Evolutionary conservation across 495 filamentous ascomycete species (phyloP).

Genomic region (Lophiotrema nucula): DNA sequence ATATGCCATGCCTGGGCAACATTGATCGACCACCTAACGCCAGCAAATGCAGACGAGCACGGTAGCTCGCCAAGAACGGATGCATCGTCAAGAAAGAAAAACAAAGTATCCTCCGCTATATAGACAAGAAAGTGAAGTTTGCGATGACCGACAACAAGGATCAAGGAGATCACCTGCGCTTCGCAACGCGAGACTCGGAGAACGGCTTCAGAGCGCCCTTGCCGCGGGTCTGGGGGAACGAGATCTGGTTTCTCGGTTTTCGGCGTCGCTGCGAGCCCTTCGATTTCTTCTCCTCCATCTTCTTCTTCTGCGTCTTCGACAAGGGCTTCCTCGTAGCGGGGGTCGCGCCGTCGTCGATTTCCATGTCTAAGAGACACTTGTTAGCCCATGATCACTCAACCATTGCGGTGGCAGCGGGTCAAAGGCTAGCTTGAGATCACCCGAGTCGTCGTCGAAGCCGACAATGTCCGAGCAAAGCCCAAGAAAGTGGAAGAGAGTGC

Average conservation of each 20-base stretch:
- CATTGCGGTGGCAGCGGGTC: constrained; percentile 13
- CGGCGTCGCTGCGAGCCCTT: constrained; percentile 1
- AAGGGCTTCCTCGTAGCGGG: constrained; percentile 2
- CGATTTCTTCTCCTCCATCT: constrained; percentile 18
- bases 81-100: too few relatives aligned
- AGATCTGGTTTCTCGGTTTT: constrained; percentile 27
- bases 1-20: constrained; percentile 10
- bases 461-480: constrained; percentile 32
- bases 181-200: constrained; percentile 10
- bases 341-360: constrained; percentile 24
- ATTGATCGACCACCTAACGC: constrained; percentile 6
- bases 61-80: too few relatives aligned
- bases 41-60: too few relatives aligned
- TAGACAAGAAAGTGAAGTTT: background rate
- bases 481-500: constrained; percentile 6
- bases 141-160: background rate
- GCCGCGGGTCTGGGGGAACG: constrained; percentile 20
- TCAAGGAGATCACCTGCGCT: background rate
- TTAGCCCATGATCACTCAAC: constrained; percentile 24
- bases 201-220: constrained; percentile 30
- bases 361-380: constrained; percentile 29
- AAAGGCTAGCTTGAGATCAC: constrained; percentile 23
- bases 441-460: constrained; percentile 14
- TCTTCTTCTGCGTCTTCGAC: constrained; percentile 11
- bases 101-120: background rate